phyloP scores from a whole-genome alignment of 2,329 filamentous ascomycete genomes.

The Fusarium aywerte region DNA sequence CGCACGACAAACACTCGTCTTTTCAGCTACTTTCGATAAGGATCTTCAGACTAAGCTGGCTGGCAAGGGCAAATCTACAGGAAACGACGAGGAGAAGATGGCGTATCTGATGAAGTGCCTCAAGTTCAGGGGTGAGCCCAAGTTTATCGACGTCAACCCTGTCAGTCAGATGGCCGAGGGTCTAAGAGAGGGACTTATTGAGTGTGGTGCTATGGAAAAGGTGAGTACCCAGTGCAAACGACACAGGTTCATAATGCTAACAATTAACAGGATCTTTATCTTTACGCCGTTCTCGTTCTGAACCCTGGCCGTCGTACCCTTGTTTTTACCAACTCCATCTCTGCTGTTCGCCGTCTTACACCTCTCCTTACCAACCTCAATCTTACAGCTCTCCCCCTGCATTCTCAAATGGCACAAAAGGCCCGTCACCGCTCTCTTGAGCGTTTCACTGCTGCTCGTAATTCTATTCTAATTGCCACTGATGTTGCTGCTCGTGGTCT shows the following conservation, averaged over 20 bases:
- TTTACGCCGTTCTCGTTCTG: slow-evolving; percentile 87
- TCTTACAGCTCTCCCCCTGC: slow-evolving; percentile 79
- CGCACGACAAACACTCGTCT: slow-evolving; percentile 85
- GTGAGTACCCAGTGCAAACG: slow-evolving; percentile 54
- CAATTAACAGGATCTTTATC: slow-evolving; percentile 77
- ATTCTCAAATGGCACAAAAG: slow-evolving; percentile 96
- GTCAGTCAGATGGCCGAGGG: slow-evolving; percentile 86
- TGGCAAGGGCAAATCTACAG: slow-evolving; percentile 71
- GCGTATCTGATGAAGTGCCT: slow-evolving; percentile 92
- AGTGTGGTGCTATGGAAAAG: slow-evolving; percentile 95
- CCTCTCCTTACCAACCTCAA: slow-evolving; percentile 86
- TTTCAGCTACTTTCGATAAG: slow-evolving; percentile 96
- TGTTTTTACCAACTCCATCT: slow-evolving; percentile 96
- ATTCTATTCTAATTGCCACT: slow-evolving; percentile 83
- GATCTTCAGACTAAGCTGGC: slow-evolving; percentile 90
- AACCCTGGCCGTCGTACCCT: slow-evolving; percentile 84
- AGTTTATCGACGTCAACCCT: slow-evolving; percentile 93
- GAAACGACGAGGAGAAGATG: slow-evolving; percentile 81
- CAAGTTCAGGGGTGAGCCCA: slow-evolving; percentile 86
- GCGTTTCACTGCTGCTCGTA: slow-evolving; percentile 77
- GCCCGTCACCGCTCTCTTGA: slow-evolving; percentile 93
- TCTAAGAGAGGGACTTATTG: slow-evolving; percentile 88
- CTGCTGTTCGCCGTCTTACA: slow-evolving; percentile 84
- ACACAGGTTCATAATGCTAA: slow-evolving; percentile 5
- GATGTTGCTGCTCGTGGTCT: slow-evolving; percentile 94